phyloP scores from a whole-genome alignment of 257 asterid species.

The Anisodus tanguticus region DNA sequence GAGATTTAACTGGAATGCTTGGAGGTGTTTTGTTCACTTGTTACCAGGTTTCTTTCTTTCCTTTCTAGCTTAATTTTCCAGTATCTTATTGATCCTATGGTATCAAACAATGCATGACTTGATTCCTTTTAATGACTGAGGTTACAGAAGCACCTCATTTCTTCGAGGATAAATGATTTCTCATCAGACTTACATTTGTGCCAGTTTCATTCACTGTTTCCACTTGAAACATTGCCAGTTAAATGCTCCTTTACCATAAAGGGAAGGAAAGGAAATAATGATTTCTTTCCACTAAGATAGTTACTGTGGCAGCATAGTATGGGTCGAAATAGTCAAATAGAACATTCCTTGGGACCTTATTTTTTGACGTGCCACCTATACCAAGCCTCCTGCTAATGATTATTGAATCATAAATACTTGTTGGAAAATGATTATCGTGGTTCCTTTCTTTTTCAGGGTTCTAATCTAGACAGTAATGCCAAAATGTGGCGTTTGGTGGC shows the following conservation, averaged over 20 bases:
- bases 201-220: not conserved
- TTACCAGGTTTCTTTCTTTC: slow-evolving; percentile 67
- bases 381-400: not conserved
- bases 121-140: not conserved
- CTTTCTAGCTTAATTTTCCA: slow-evolving; percentile 10
- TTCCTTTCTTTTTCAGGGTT: slow-evolving; percentile 57
- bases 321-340: not conserved
- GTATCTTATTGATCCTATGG: not conserved
- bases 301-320: not conserved
- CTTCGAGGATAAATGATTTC: not conserved
- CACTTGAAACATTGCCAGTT: not conserved
- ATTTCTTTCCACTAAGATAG: not conserved
- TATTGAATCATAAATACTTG: not conserved
- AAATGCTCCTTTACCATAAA: not conserved
- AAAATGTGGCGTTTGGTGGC: slow-evolving; percentile 99
- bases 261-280: not conserved
- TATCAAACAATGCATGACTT: not conserved
- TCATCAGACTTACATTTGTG: not conserved
- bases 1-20: slow-evolving; percentile 97
- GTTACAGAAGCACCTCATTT: not conserved
- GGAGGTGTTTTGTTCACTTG: slow-evolving; percentile 90
- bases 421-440: slow-evolving; percentile 13
- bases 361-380: not conserved
- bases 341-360: not conserved
- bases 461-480: slow-evolving; percentile 93